A percentile compares a stretch with the other conserved stretches of the same genome.
Evolutionary conservation across 208 protist species (phyloP).

Genomic region (Phytomonas sp.): DNA sequence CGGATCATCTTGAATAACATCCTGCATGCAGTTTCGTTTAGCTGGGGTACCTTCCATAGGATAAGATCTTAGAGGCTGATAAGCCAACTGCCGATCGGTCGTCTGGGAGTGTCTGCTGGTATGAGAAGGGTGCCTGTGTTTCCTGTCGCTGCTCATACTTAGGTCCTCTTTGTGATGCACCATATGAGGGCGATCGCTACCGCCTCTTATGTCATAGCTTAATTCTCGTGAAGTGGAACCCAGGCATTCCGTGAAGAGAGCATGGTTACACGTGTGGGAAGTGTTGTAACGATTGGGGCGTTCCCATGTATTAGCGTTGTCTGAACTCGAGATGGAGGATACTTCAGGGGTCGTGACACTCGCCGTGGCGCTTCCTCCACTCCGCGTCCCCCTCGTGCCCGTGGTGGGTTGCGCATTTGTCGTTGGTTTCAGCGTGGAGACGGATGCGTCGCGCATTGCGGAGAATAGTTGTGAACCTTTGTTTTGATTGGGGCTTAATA

Average conservation of each 20-base stretch:
- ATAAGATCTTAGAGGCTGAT: background rate
- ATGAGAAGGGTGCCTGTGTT: background rate
- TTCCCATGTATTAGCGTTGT: background rate
- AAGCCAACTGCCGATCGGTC: background rate
- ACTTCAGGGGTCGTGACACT: background rate
- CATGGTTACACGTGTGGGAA: background rate
- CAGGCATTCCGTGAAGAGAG: background rate
- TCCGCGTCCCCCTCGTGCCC: background rate
- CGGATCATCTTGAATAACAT: slow-evolving; percentile 10
- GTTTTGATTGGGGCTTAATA: background rate
- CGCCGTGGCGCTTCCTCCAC: background rate
- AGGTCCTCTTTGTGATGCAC: background rate
- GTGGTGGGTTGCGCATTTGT: background rate
- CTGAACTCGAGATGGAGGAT: background rate
- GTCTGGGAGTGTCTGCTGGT: background rate
- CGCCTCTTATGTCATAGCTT: background rate
- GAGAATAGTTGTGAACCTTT: background rate
- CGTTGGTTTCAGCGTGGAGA: background rate
- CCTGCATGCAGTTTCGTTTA: background rate
- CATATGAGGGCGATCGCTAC: background rate
- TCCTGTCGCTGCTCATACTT: background rate
- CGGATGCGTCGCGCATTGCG: background rate
- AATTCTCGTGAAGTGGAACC: background rate
- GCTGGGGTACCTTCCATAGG: background rate
- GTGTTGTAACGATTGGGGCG: background rate